Evolutionary conservation across 2,329 filamentous ascomycete genomes (phyloP), one percentile per base, ranked within the genome.

Genomic region (Dothiorella sarmentorum): DNA sequence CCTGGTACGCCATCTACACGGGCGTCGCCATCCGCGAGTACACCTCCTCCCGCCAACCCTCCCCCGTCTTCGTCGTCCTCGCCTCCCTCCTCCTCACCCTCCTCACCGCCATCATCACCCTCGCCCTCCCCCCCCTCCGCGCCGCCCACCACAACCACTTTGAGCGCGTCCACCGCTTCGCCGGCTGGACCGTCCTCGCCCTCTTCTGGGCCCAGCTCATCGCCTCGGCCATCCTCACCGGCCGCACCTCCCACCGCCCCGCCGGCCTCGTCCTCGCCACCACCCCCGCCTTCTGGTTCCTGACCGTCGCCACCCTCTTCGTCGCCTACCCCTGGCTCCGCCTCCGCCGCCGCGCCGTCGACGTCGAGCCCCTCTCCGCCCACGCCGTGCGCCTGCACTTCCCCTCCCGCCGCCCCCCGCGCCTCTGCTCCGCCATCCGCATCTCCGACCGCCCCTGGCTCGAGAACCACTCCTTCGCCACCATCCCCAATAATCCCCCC

Each of bases 311-410:
- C 37, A 90, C 88, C 1, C 66, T 80, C 37, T 81, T 86, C 63
- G 80, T 92, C 63, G 76, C 87, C 45, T 85, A 88, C 56, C 88
- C 90, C 1, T 95, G 90, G 89, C 69, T 87, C 3, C 81, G 83
- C 60, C 82, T 94, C 26, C 84, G 88, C 57, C 85, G 82, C 63
- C 84, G 89, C 59, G 74, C 77, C 9, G 86, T 93, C 61, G 75
- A 80, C 20, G 78, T 86, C 10, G 85, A 90, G 67, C 75, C 80
- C 2, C 83, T 94, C 18, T 93, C 89, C 0, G 70, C 80, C 18
- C 89, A 92, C 73, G 89, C 89, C 37, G 76, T 90, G 26, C 83
- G 86, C 40, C 81, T 94, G 18, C 83, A 87, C 68, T 70, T 70
- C 60, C 58, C 62, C 7, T 18, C n/a, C 29, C 27, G 37, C 38